phyloP scores from a whole-genome alignment of 345 rosid genomes.

The Punica granatum region DNA sequence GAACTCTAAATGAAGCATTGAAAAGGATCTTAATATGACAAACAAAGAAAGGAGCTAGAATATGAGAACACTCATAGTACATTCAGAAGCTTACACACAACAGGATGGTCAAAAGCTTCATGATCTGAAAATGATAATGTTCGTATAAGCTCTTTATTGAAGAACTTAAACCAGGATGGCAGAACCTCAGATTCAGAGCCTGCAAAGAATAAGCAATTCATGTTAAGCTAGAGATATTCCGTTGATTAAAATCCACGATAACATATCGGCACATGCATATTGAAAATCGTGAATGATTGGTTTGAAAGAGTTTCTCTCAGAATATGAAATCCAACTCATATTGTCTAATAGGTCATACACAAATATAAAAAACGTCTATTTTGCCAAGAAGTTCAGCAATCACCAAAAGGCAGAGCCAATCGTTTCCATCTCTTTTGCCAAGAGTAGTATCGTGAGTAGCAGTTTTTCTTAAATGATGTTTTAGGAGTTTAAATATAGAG shows the following conservation, averaged over 20 bases:
- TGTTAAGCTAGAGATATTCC: background rate
- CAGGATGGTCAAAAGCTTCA: constrained; percentile 98
- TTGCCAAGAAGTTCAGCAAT: background rate
- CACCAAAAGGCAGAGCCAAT: background rate
- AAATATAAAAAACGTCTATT: background rate
- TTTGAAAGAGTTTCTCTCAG: background rate
- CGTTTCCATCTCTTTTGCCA: background rate
- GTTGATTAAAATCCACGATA: background rate
- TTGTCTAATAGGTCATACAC: background rate
- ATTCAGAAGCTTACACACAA: constrained; percentile 66
- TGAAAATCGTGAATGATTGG: background rate
- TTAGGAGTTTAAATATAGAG: background rate
- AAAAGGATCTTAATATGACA: background rate
- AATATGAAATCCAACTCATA: background rate
- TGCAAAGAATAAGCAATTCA: constrained; percentile 24
- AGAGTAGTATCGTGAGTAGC: background rate
- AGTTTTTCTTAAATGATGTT: background rate
- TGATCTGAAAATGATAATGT: constrained; percentile 80
- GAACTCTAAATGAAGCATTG: background rate
- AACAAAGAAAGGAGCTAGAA: background rate
- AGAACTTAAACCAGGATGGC: constrained; percentile 82
- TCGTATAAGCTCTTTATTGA: constrained; percentile 71
- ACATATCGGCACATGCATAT: background rate
- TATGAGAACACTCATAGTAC: constrained; percentile 5
- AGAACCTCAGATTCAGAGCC: constrained; percentile 63